Percentiles rank a stretch among this genome's conserved stretches.
Conservation (phyloP, 768 basidiomycete species). For the Jaapia argillacea region DNA sequence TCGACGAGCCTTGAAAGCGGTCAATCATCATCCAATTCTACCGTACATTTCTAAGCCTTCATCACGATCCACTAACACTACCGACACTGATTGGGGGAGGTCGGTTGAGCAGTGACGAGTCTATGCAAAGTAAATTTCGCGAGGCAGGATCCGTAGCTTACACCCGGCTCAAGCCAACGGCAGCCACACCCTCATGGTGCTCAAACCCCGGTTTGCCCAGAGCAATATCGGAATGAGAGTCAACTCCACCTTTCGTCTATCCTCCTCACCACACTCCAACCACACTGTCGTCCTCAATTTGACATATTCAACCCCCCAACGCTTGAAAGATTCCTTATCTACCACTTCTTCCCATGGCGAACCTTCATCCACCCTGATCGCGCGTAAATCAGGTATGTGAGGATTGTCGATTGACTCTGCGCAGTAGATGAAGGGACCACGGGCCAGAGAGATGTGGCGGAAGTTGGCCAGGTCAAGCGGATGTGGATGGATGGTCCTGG, state of each 20-base stretch:
- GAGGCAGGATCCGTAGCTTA: too few species aligned
- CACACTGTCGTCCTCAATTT: background rate
- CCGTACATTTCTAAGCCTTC: too few species aligned
- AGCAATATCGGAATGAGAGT: background rate
- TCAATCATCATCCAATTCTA: too few species aligned
- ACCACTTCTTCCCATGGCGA: background rate
- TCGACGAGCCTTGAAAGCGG: too few species aligned
- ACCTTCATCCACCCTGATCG: slow-evolving; percentile 1
- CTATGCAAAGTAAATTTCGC: too few species aligned
- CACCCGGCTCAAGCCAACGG: too few species aligned
- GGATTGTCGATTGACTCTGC: slow-evolving; percentile 12
- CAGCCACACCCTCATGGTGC: background rate
- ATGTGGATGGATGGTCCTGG: slow-evolving; percentile 6
- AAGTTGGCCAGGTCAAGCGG: slow-evolving; percentile 7
- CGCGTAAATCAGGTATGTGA: slow-evolving; percentile 6
- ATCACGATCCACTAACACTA: too few species aligned
- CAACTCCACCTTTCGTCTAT: background rate
- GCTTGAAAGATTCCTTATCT: background rate
- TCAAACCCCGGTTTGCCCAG: background rate
- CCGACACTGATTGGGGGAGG: too few species aligned
- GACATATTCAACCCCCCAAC: slow-evolving; percentile 2
- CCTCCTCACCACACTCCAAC: background rate
- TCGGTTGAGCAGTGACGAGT: too few species aligned
- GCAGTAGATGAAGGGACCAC: slow-evolving; percentile 13
- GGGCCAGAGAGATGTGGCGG: slow-evolving; percentile 7